These are phyloP conservation scores for Solanum appendiculatum DNA, from an alignment of 257 asterid genomes.

Conservation along the genomic window DNA sequence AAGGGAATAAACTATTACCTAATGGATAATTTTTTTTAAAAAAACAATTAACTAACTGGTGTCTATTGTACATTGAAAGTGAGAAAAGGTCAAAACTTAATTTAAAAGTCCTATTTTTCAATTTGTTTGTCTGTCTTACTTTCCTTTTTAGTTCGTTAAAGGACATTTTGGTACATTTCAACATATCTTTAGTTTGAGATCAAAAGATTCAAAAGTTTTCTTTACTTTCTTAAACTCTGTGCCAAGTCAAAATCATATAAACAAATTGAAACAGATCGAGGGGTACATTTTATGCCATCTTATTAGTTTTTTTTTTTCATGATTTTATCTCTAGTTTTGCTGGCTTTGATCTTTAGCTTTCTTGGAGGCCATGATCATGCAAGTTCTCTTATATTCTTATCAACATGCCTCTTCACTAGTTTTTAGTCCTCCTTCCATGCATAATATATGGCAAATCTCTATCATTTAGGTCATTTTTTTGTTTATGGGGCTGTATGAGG, in stretches of 20 bases:
- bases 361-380: not conserved
- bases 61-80: not conserved
- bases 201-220: not conserved
- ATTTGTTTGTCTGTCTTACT: not conserved
- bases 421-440: not conserved
- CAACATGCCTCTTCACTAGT: not conserved
- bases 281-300: not conserved
- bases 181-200: not conserved
- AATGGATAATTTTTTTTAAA: not conserved
- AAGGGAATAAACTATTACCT: not conserved
- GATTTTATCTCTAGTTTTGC: not conserved
- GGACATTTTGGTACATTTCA: not conserved
- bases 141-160: not conserved
- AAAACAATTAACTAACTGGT: not conserved
- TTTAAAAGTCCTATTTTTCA: not conserved
- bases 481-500: not conserved
- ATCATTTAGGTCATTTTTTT: not conserved
- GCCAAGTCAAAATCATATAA: not conserved
- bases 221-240: not conserved
- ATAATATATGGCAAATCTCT: not conserved
- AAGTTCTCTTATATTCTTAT: not conserved
- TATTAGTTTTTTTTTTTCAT: not conserved
- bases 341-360: not conserved
- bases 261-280: not conserved
- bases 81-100: not conserved